phyloP scores from a whole-genome alignment of 2,329 filamentous ascomycete species.

The Orbilia ellipsospora region DNA sequence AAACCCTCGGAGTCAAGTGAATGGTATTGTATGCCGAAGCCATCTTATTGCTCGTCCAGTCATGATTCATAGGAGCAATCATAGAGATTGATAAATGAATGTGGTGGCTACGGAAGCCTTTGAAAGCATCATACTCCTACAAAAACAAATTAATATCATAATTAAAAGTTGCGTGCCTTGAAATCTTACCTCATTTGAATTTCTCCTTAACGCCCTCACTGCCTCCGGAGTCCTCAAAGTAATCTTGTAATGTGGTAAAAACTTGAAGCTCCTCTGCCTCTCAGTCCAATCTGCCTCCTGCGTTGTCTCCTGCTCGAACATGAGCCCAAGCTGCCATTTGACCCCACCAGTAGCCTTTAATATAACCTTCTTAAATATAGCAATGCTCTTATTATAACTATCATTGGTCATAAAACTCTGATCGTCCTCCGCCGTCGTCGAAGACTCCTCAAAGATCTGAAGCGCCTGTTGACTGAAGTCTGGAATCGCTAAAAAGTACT shows the following conservation, averaged over 20 bases:
- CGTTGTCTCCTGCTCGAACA: slow-evolving; percentile 86
- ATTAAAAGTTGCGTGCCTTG: background rate
- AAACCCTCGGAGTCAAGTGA: slow-evolving; percentile 93
- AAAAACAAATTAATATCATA: background rate
- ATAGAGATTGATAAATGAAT: slow-evolving; percentile 96
- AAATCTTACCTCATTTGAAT: slow-evolving; percentile 37
- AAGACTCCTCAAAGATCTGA: slow-evolving; percentile 66
- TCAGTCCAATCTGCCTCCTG: slow-evolving; percentile 63
- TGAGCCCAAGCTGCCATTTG: slow-evolving; percentile 87
- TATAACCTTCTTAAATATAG: slow-evolving; percentile 96
- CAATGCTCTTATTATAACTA: slow-evolving; percentile 73
- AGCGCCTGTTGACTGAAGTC: slow-evolving; percentile 91
- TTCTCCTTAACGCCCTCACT: slow-evolving; percentile 27
- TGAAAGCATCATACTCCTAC: slow-evolving; percentile 85
- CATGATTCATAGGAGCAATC: slow-evolving; percentile 83
- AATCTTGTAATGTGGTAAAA: slow-evolving; percentile 91
- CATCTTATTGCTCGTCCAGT: slow-evolving; percentile 82
- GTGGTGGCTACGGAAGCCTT: slow-evolving; percentile 94
- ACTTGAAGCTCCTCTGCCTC: slow-evolving; percentile 80
- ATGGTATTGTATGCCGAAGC: slow-evolving; percentile 96
- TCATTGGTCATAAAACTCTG: slow-evolving; percentile 73
- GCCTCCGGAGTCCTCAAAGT: slow-evolving; percentile 80
- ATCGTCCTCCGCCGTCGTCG: slow-evolving; percentile 66
- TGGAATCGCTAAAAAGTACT: slow-evolving; percentile 92
- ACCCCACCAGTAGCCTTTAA: slow-evolving; percentile 99